phyloP scores from a whole-genome alignment of 345 rosid genomes.

The Salix arbutifolia region DNA sequence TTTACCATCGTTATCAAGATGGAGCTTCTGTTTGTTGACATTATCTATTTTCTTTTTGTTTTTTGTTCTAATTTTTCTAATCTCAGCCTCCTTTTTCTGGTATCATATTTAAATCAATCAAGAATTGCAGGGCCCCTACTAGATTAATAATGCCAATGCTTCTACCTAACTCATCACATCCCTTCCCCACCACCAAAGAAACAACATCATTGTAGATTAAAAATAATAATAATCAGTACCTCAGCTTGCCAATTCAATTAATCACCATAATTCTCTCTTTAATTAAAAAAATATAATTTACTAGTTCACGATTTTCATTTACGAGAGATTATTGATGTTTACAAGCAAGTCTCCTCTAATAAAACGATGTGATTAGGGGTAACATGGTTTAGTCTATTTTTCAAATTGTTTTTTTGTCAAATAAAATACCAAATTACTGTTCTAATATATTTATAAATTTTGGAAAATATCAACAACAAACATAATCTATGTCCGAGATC shows the following conservation, averaged over 20 bases:
- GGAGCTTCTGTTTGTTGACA: background rate
- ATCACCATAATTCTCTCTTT: no score
- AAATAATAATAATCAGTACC: background rate
- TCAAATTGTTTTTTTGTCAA: no score
- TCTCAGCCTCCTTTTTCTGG: background rate
- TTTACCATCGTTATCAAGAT: background rate
- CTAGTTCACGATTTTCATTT: background rate
- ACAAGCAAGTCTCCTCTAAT: no score
- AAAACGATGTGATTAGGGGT: no score
- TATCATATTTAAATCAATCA: background rate
- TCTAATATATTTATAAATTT: no score
- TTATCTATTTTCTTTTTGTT: background rate
- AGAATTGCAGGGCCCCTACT: background rate
- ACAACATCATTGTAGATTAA: background rate
- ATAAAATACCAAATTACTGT: no score
- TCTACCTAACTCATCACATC: slow-evolving; percentile 20
- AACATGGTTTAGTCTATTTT: no score
- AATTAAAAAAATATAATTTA: no score
- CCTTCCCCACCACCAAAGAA: slow-evolving; percentile 9
- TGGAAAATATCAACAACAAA: no score
- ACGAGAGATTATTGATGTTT: background rate
- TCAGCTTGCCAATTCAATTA: background rate
- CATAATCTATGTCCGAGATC: background rate
- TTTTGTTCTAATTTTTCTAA: background rate
- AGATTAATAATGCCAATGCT: slow-evolving; percentile 9